These are phyloP conservation scores for Scalesia atractyloides DNA, from an alignment of 129 eudicot genomes.

Conservation along the genomic window DNA sequence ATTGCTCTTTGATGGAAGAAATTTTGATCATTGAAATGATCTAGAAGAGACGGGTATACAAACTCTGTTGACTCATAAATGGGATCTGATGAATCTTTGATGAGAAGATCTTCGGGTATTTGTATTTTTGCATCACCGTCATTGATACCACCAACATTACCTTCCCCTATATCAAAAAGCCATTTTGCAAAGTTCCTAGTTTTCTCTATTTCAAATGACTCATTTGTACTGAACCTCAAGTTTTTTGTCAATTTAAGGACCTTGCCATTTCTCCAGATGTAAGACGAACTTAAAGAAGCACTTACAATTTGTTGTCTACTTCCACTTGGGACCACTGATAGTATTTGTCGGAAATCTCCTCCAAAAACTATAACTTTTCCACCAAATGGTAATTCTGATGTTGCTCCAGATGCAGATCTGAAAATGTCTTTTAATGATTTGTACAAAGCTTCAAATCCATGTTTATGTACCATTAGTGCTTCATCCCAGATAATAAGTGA, in stretches of 20 bases:
- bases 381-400: not conserved
- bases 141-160: not conserved
- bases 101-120: not conserved
- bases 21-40: not conserved
- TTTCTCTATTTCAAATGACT: too few species aligned
- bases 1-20: constrained; percentile 31
- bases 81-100: not conserved
- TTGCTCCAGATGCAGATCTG: not conserved
- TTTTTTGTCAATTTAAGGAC: not conserved
- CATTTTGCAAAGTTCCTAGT: not conserved
- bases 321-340: not conserved
- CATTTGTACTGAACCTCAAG: not conserved
- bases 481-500: constrained; percentile 1
- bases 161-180: not conserved
- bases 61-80: not conserved
- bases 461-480: not conserved
- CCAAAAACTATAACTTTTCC: not conserved
- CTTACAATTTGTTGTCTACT: not conserved
- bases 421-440: not conserved
- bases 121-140: not conserved
- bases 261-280: not conserved
- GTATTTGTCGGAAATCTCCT: not conserved
- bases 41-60: not conserved
- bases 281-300: not conserved
- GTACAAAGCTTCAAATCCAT: constrained; percentile 1